Evolutionary conservation across 495 filamentous ascomycete species (phyloP).

Genomic region (Pseudevernia furfuracea): DNA sequence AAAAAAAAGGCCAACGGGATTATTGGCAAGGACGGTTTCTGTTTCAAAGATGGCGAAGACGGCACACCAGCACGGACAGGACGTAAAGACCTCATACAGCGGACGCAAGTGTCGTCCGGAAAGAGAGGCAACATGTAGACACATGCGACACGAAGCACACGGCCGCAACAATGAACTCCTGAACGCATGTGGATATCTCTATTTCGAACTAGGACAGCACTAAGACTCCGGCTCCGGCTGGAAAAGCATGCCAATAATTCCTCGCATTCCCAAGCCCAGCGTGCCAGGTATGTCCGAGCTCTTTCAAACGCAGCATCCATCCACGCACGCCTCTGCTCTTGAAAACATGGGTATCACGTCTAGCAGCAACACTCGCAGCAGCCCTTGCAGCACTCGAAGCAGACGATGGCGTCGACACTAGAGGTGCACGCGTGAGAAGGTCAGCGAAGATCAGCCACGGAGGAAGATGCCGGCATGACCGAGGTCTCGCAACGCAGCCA

Average conservation of each 20-base stretch:
- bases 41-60: no score
- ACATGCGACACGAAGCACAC: background rate
- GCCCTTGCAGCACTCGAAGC: conserved; percentile 7
- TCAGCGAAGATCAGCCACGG: background rate
- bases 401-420: conserved; percentile 3
- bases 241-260: background rate
- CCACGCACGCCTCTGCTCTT: background rate
- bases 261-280: background rate
- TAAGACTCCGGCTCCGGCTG: background rate
- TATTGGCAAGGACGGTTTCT: no score
- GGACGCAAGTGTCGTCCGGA: background rate
- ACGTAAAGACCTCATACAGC: background rate
- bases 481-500: no score
- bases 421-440: background rate
- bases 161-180: background rate
- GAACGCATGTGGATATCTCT: background rate
- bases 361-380: conserved; percentile 7
- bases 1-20: no score
- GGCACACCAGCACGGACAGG: no score
- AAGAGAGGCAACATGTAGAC: no score
- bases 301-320: background rate
- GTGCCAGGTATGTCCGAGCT: background rate
- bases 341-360: background rate
- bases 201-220: no score
- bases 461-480: background rate